Base-by-base conservation (phyloP, 23 red algal genomes). In the Gracilaria vermiculophylla region DNA sequence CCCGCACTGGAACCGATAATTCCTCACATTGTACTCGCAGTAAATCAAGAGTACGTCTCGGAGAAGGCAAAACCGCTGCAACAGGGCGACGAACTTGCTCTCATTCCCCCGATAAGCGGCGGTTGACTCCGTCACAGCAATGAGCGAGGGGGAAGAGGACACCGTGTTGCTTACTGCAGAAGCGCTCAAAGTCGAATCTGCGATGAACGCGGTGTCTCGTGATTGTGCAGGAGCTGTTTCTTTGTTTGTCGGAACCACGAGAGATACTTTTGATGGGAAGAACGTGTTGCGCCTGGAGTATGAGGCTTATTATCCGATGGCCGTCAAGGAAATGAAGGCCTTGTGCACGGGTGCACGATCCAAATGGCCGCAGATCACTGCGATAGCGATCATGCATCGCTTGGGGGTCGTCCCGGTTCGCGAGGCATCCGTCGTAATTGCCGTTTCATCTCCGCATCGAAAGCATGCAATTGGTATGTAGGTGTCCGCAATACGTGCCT, bases 341-440 rank as follows among this genome's bases (percentile, higher is more conserved):
- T 81, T 97, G 34, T 89, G 88, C 41, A 28, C 7, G 0, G n/a
- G 67, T 8, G 89, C 91, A 25, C 41, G 81, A 45, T 27, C 50
- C 2, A 87, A 78, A 34, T 86, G 82, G 50, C 76, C 79, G 17
- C 47, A 81, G 25, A 66, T 97, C 16, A 41, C 62, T 50, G 43
- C 82, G 10, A 50, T 97, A 11, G 76, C 95, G 0, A 58, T 97
- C 35, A 70, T 82, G 36, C 95, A 97, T 71, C 49, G 95, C 35
- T 54, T 94, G 31, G 95, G 95, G 13, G 67, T 72, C 17, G 95
- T 97, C 16, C 60, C 55, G 29, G 84, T 97, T 13, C 90, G 91
- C 41, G 89, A 97, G 54, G 86, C 82, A 37, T 93, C 89, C n/a
- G 95, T 97, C 5, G 69, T 97, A 36, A 93, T 91, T 64, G 95